Conservation (phyloP, 148 eudicot genomes). For the Suaeda aralocaspica region DNA sequence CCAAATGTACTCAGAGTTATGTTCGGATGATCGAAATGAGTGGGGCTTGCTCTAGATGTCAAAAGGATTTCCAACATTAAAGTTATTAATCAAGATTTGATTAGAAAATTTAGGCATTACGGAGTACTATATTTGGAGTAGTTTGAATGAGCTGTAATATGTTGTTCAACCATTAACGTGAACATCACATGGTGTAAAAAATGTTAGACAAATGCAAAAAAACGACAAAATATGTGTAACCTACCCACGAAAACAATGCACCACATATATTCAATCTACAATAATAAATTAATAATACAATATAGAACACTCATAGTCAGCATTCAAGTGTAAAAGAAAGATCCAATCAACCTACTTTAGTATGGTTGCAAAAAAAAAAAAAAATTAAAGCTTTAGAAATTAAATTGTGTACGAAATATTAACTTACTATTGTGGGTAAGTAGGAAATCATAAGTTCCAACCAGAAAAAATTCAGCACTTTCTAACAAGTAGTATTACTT, state of each 20-base stretch:
- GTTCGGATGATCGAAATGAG: too few relatives aligned
- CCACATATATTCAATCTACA: neutral
- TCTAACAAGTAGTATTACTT: too few relatives aligned
- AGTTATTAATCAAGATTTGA: too few relatives aligned
- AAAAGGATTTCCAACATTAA: too few relatives aligned
- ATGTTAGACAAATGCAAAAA: constrained; percentile 7
- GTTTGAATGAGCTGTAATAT: neutral
- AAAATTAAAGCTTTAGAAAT: neutral
- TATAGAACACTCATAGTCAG: neutral
- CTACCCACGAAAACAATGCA: constrained; percentile 5
- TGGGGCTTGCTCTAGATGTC: too few relatives aligned
- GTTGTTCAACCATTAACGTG: neutral
- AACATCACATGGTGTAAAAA: constrained; percentile 7
- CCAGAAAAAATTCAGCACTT: neutral
- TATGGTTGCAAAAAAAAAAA: neutral
- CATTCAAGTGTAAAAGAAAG: neutral
- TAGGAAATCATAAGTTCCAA: neutral
- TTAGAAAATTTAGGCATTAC: too few relatives aligned
- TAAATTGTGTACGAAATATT: neutral
- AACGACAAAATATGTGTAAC: constrained; percentile 11
- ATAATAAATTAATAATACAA: neutral
- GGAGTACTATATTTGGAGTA: too few relatives aligned
- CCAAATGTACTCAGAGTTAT: too few relatives aligned
- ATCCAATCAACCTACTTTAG: constrained; percentile 1
- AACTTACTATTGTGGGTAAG: neutral